Base-by-base conservation (phyloP, 345 rosid genomes). In the Combretum micranthum region DNA sequence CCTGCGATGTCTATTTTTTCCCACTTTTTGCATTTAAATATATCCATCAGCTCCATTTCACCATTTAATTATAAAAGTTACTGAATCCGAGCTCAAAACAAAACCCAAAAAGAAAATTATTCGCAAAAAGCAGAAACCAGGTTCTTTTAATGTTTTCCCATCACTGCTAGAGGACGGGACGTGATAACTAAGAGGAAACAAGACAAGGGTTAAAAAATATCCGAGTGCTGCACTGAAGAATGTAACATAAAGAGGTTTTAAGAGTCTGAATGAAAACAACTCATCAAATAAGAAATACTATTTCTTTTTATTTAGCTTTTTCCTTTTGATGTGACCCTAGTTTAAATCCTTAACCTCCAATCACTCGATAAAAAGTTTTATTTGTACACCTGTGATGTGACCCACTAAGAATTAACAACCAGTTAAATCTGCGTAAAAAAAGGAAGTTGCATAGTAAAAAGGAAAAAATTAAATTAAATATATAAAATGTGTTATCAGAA, bases 311-410 rank as follows among this genome's bases (percentile, higher is more conserved):
- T 55, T 32, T 32, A 32, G n/a, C 9, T 4, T 1, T 32, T 32
- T 11, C 9, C 47, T 22, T 64, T 49, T 73, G 80, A 77, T 67
- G 85, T 76, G 86, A 83, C 85, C 72, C 60, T 66, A 59, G 71
- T 68, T 55, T 65, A 69, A 71, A 50, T 67, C 81, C 79, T 77
- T 82, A 68, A 75, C 83, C 80, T 77, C 70, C 77, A 59, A 47
- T 60, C 63, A 74, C 70, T 69, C 75, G 74, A 78, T 71, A 64
- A 69, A 57, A 66, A 42, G 73, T 67, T 56, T 6, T 42, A 42
- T 50, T 65, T 53, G 61, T 44, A 76, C 87, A 88, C 90, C 93
- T 84, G 96, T 88, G 95, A 88, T 88, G 96, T 88, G 98, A 88
- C 98, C 96, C 90, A 92, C 95, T 81, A 65, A 17, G 68, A 75